A percentile compares a stretch with the other conserved stretches of the same genome.
Evolutionary conservation across 2,329 filamentous ascomycete genomes (phyloP).

Genomic region (Pseudogymnoascus verrucosus): DNA sequence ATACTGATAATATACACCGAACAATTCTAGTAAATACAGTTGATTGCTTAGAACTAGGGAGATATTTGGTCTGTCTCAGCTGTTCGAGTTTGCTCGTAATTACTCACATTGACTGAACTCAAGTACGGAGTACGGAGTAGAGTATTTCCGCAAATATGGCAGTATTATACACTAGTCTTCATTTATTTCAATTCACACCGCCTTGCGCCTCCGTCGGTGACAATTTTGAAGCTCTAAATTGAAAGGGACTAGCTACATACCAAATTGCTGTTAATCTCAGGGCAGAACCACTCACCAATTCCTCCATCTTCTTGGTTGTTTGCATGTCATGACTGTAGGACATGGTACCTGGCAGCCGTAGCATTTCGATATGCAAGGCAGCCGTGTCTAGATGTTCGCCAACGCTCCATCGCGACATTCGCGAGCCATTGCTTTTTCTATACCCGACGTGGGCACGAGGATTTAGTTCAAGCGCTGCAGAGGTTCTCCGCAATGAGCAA

Average conservation of each 20-base stretch:
- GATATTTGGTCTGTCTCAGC: not conserved
- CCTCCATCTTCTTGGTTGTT: not conserved
- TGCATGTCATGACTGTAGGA: constrained; percentile 9
- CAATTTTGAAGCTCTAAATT: constrained; percentile 2
- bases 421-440: constrained; percentile 8
- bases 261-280: not conserved
- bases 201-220: not conserved
- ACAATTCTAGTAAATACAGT: not conserved
- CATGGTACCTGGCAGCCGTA: constrained; percentile 8
- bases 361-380: constrained; percentile 9
- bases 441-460: constrained; percentile 3
- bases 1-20: not conserved
- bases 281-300: not conserved
- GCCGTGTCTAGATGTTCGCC: constrained; percentile 4
- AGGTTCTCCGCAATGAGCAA: not conserved
- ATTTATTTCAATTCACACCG: not conserved
- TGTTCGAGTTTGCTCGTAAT: not conserved
- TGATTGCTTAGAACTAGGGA: not conserved
- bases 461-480: not conserved
- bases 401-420: not conserved
- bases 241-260: not conserved
- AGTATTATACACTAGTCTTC: constrained; percentile 1
- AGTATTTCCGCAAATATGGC: not conserved
- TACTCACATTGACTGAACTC: not conserved
- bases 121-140: not conserved